Evolutionary conservation across 148 eudicot species (phyloP), one percentile per base, ranked within the genome.

Genomic region (Heliosperma pusillum): DNA sequence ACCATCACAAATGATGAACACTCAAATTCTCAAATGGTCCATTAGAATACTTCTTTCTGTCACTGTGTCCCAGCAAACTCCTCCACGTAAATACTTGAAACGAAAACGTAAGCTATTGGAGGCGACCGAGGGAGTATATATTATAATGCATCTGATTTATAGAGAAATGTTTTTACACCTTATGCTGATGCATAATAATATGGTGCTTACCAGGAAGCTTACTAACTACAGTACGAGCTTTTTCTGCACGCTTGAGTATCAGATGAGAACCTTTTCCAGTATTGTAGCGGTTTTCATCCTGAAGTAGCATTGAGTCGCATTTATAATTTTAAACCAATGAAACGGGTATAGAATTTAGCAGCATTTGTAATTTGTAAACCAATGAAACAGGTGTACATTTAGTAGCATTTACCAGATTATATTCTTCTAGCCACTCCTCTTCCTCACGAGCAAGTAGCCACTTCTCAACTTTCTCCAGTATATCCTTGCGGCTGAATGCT

Each of bases 231-330:
- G 85, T 86, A 60, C 99, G 94, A 61, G 99, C 99, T 86, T 92
- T 96, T 87, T 96, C 99, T 67, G 99, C 99, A 57, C 99, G 99
- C 78, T 92, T 96, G 76, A 96, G 90, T 61, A 83, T 81, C 74
- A 89, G 89, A 88, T 96, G 99, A 74, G 97, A 88, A 73, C 98
- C 98, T 85, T 86, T 82, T 83, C 99, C 99, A 76, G 92, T 87
- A 88, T 91, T 96, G 76, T 90, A 96, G 55, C 99, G 88, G 72
- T 96, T 96, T 44, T 89, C 97, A 87, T 96, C 97, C 99, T 96
- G 78, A 80, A 77, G 21, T 77, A 80, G 75, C 20, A 86, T 16
- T 27, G 45, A 59, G 72, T 36, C 73, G 57, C 69, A 53, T 15
- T 56, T 58, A 42, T 70, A 72, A 80, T 36, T 36, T 7, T 36